Conservation (phyloP, 75 land plant genomes). For the Gnetum montanum region DNA sequence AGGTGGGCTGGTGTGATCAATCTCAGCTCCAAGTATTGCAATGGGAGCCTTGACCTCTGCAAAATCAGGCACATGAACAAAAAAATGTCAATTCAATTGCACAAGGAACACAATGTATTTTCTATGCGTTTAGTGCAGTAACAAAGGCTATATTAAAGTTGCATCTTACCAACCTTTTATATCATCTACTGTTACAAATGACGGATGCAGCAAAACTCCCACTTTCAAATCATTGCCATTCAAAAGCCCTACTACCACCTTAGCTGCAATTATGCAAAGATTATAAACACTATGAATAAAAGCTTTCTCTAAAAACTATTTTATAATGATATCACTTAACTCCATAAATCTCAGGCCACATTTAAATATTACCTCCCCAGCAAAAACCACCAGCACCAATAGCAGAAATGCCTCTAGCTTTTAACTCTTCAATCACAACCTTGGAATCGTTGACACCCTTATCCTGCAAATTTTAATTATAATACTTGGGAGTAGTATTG, state of each 20-base stretch:
- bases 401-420: constrained; percentile 11
- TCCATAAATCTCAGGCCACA: too few species aligned
- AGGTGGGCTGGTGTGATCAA: constrained; percentile 56
- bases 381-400: constrained; percentile 27
- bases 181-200: constrained; percentile 32
- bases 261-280: constrained; percentile 32
- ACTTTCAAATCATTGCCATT: constrained; percentile 26
- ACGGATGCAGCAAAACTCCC: constrained; percentile 61
- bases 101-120: too few species aligned
- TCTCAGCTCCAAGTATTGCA: constrained; percentile 68
- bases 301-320: neutral
- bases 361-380: constrained; percentile 31
- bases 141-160: too few species aligned
- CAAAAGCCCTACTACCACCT: constrained; percentile 32
- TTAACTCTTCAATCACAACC: constrained; percentile 8
- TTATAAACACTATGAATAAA: neutral
- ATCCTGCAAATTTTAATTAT: too few species aligned
- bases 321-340: too few species aligned
- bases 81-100: too few species aligned
- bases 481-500: too few species aligned
- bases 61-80: too few species aligned
- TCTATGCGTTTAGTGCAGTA: too few species aligned
- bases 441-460: constrained; percentile 9
- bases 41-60: constrained; percentile 48
- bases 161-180: constrained; percentile 53